Evolutionary conservation across 192 early-diverging fungal genomes (phyloP).

Genomic region (Pilaira anomala): DNA sequence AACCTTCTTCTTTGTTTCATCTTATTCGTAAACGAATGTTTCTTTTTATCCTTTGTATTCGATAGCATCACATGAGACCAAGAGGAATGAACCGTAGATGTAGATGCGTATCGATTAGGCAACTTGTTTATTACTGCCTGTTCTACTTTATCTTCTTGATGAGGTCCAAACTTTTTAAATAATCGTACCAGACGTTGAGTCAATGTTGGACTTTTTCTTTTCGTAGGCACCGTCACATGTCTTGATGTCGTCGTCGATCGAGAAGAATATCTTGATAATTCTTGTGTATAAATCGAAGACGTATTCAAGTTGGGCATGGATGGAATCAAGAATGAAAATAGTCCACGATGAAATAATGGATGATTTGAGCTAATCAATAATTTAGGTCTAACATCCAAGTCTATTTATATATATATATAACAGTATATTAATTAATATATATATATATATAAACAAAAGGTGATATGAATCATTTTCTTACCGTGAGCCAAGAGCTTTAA

Average conservation of each 20-base stretch:
- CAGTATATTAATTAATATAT: background rate
- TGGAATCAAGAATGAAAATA: conserved; percentile 9
- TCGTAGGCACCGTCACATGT: background rate
- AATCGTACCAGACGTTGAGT: background rate
- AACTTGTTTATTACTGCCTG: no score
- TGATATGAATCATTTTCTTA: background rate
- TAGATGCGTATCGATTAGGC: background rate
- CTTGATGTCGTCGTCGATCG: background rate
- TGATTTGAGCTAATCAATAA: conserved; percentile 8
- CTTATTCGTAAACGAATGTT: background rate
- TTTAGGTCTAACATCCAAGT: conserved; percentile 8
- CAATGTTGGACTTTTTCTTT: background rate
- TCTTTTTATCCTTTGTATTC: background rate
- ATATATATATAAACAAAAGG: background rate
- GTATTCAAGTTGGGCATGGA: background rate
- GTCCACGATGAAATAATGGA: conserved; percentile 3
- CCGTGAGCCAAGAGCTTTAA: conserved; percentile 9
- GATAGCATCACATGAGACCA: background rate
- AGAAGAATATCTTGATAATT: conserved; percentile 5
- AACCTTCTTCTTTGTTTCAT: conserved; percentile 11
- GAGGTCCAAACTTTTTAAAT: background rate
- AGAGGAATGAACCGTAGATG: conserved; percentile 1
- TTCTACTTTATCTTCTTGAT: no score
- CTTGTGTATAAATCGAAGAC: background rate
- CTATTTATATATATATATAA: conserved; percentile 4